Evolutionary conservation across 208 protist genomes (phyloP), one percentile per base, ranked within the genome.

Genomic region (Trypanosoma platydactyli): DNA sequence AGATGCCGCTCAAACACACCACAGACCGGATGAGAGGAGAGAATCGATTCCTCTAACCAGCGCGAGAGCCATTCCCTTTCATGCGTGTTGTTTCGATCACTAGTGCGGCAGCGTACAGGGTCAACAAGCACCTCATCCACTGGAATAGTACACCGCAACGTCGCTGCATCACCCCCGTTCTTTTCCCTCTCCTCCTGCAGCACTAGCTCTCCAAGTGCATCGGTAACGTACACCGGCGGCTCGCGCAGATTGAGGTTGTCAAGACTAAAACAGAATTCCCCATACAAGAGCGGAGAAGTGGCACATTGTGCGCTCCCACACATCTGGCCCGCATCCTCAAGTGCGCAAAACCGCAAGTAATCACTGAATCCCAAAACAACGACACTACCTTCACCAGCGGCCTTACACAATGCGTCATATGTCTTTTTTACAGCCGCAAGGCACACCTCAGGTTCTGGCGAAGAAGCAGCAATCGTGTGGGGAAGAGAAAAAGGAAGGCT

Each of bases 171-270:
- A 3, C 9, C 20, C 15, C 13, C 35, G 7, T 7, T 49, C 29
- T 35, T 33, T 12, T 29, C 53, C 25, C 3, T 22, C n/a, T 4
- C 44, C 18, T 22, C n/a, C n/a, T 4, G 44, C 3, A 74, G 27
- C 11, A 55, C 22, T 16, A 63, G 24, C 54, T 74, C 68, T 46
- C 68, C 61, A 59, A 68, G 68, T 15, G 68, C 68, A 68, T 74
- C 68, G 12, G 61, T 68, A 13, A 74, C 61, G 24, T 68, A 74
- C 33, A 74, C 38, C 16, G 27, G 54, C 12, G 61, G 61, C 13
- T 16, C 30, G 30, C 33, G n/a, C 25, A 18, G 35, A 35, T 68
- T 68, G 1, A 74, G 22, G 40, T 2, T 35, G 24, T 74, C 68
- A 18, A 74, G 46, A 46, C 44, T 58, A 50, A 67, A 74, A n/a